These are phyloP conservation scores for Pichia phayaonensis DNA, from an alignment of 805 yeast species.

Conservation along the genomic window DNA sequence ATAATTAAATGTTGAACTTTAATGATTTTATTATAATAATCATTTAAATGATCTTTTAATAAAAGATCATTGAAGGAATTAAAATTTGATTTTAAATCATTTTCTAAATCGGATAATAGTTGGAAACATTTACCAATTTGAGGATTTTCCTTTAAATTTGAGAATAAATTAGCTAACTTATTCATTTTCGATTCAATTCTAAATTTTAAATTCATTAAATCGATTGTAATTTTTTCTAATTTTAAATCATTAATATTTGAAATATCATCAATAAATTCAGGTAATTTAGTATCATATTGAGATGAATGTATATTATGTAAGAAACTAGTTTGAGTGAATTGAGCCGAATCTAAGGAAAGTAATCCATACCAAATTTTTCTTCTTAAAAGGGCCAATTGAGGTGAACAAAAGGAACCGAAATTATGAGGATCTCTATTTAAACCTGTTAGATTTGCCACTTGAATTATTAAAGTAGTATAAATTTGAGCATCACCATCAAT, in stretches of 20 bases:
- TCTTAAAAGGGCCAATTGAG: conserved; percentile 34
- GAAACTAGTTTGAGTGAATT: conserved; percentile 40
- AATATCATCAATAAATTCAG: conserved; percentile 29
- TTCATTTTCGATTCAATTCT: conserved; percentile 27
- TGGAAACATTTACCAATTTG: conserved; percentile 32
- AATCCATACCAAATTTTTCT: conserved; percentile 53
- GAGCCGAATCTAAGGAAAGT: conserved; percentile 36
- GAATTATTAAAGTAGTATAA: conserved; percentile 47
- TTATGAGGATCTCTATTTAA: conserved; percentile 19
- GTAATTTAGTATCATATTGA: conserved; percentile 46
- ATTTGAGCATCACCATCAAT: conserved; percentile 55
- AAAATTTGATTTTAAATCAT: conserved; percentile 24
- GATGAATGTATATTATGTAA: conserved; percentile 34
- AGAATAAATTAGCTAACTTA: conserved; percentile 30
- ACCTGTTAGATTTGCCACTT: conserved; percentile 62
- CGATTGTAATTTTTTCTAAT: conserved; percentile 35
- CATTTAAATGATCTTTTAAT: conserved; percentile 14
- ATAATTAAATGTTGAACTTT: conserved; percentile 17
- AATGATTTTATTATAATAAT: conserved; percentile 17
- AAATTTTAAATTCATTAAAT: conserved; percentile 24
- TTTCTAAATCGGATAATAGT: conserved; percentile 31
- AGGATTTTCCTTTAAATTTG: conserved; percentile 35
- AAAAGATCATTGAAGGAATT: conserved; percentile 25
- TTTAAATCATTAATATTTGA: conserved; percentile 31
- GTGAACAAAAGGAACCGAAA: not conserved